Percentiles rank a stretch among this genome's conserved stretches.
phyloP scores from a whole-genome alignment of 495 filamentous ascomycete species.

The Haplographium delicatum region DNA sequence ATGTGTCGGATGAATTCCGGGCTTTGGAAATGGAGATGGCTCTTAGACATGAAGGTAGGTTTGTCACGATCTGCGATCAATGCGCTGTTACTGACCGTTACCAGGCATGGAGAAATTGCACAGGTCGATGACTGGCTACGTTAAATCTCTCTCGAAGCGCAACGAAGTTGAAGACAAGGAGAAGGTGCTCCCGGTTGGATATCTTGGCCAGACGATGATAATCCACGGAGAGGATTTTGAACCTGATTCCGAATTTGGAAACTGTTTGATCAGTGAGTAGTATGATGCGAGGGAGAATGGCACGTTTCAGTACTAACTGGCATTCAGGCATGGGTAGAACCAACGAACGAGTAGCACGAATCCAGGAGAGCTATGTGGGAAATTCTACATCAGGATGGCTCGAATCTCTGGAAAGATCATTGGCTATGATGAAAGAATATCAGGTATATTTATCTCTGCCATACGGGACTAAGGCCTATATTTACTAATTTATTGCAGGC shows the following conservation, averaged over 20 bases:
- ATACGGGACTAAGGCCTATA: no score
- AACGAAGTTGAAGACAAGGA: constrained; percentile 80
- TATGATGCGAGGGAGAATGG: not conserved
- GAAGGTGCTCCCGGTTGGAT: constrained; percentile 67
- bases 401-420: constrained; percentile 80
- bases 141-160: constrained; percentile 87
- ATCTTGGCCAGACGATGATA: constrained; percentile 84
- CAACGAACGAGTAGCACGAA: constrained; percentile 81
- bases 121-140: constrained; percentile 78
- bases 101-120: constrained; percentile 90
- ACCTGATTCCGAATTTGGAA: constrained; percentile 85
- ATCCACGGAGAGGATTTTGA: constrained; percentile 93
- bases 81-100: constrained; percentile 9
- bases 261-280: constrained; percentile 72
- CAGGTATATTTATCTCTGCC: constrained; percentile 72
- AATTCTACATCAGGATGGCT: constrained; percentile 86
- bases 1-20: constrained; percentile 89
- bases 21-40: constrained; percentile 89
- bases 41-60: constrained; percentile 80
- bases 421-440: constrained; percentile 97
- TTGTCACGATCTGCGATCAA: not conserved
- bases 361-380: constrained; percentile 79
- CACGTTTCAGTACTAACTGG: constrained; percentile 16
- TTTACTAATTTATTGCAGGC: constrained; percentile 41
- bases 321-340: constrained; percentile 66